Conservation (phyloP, 2,329 filamentous ascomycete genomes). For the Fusarium euwallaceae region DNA sequence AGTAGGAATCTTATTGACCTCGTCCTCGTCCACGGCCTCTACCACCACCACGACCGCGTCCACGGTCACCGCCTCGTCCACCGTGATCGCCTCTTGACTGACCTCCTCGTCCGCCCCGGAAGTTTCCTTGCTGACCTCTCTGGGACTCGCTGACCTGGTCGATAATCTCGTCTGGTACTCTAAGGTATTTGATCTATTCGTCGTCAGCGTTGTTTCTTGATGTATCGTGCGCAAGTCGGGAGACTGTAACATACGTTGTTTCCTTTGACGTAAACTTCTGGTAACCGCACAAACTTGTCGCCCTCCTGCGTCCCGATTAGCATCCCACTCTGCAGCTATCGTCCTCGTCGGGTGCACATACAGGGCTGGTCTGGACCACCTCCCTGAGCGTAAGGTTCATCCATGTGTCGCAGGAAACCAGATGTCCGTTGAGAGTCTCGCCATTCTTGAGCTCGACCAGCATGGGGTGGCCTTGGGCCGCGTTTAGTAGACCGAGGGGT, state of each 20-base stretch:
- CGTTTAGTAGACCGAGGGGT: slow-evolving; percentile 87
- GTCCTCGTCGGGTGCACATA: slow-evolving; percentile 52
- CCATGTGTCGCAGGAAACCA: slow-evolving; percentile 98
- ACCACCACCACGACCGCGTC: slow-evolving; percentile 57
- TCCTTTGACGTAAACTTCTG: slow-evolving; percentile 95
- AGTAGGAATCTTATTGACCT: slow-evolving; percentile 45
- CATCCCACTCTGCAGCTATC: not conserved
- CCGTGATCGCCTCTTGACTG: slow-evolving; percentile 70
- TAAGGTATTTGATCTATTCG: slow-evolving; percentile 93
- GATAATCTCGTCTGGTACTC: slow-evolving; percentile 96
- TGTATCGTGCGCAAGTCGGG: not conserved
- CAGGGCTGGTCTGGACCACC: slow-evolving; percentile 93
- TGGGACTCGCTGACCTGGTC: slow-evolving; percentile 95
- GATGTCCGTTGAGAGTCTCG: slow-evolving; percentile 95
- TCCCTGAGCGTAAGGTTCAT: slow-evolving; percentile 99
- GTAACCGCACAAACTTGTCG: slow-evolving; percentile 91
- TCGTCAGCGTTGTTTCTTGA: slow-evolving; percentile 22
- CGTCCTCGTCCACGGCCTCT: slow-evolving; percentile 54
- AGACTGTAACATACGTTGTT: slow-evolving; percentile 81
- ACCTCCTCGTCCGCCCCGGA: slow-evolving; percentile 74
- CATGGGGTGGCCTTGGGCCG: slow-evolving; percentile 97
- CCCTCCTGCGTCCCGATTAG: slow-evolving; percentile 74
- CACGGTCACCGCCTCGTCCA: slow-evolving; percentile 63
- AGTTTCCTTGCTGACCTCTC: slow-evolving; percentile 73
- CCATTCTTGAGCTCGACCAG: slow-evolving; percentile 97